Evolutionary conservation across 1,284 basidiomycete genomes (phyloP).

Genomic region (Boletus semigastroideus): DNA sequence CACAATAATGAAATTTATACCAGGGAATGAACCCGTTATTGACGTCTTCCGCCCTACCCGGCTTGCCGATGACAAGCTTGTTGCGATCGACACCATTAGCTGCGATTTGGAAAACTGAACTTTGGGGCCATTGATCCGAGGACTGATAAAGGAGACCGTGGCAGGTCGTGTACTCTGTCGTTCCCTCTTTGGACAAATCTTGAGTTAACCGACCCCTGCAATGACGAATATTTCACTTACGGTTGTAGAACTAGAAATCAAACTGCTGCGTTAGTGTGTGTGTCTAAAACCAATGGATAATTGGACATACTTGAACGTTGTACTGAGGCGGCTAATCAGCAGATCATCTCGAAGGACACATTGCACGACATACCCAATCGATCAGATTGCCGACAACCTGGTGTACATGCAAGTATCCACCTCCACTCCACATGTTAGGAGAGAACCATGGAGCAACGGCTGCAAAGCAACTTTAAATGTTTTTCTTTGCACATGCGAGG

Average conservation of each 20-base stretch:
- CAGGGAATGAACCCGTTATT: not conserved
- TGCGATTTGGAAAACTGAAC: not conserved
- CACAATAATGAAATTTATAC: not conserved
- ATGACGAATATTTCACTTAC: too few species aligned
- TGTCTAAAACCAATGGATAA: not conserved
- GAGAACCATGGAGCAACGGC: conserved; percentile 4
- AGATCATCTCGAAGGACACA: not conserved
- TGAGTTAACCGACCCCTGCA: too few species aligned
- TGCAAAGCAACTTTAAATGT: not conserved
- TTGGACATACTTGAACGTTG: not conserved
- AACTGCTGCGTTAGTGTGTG: not conserved
- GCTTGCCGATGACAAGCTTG: conserved; percentile 1
- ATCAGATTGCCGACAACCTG: not conserved
- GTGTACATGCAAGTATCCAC: conserved; percentile 1
- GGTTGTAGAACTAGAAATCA: not conserved
- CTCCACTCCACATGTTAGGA: not conserved
- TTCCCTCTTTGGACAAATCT: not conserved
- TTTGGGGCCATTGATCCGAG: not conserved
- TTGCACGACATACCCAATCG: not conserved
- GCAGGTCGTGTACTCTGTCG: not conserved
- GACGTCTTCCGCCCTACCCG: not conserved
- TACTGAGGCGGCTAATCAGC: not conserved
- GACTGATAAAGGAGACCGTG: not conserved
- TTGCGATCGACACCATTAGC: conserved; percentile 1
- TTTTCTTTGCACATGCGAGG: not conserved